A percentile compares a stretch with the other conserved stretches of the same genome.
These are phyloP conservation scores for Waltiozyma solani DNA, from an alignment of 1,139 yeast genomes.

Conservation along the genomic window DNA sequence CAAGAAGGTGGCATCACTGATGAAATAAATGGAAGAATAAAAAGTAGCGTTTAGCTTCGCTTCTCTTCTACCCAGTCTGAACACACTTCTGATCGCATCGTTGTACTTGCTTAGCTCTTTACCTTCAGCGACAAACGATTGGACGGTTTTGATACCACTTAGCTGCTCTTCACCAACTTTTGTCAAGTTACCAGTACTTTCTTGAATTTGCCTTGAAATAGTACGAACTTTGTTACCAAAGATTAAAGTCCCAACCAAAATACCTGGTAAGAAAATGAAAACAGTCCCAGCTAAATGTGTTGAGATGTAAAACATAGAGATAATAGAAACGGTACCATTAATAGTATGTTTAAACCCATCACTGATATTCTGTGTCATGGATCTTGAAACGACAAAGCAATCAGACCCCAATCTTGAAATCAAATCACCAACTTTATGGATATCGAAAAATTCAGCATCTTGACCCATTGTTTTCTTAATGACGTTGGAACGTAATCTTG, in stretches of 20 bases:
- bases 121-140: constrained; percentile 79
- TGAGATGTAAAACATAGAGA: constrained; percentile 88
- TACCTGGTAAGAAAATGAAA: constrained; percentile 74
- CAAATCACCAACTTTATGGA: constrained; percentile 88
- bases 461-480: constrained; percentile 73
- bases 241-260: constrained; percentile 59
- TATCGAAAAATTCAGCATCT: constrained; percentile 89
- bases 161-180: constrained; percentile 89
- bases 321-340: constrained; percentile 70
- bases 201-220: constrained; percentile 70
- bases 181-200: constrained; percentile 77
- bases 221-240: constrained; percentile 76
- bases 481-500: constrained; percentile 66
- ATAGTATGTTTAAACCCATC: constrained; percentile 82
- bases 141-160: constrained; percentile 79
- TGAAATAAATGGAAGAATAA: constrained; percentile 65
- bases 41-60: constrained; percentile 72
- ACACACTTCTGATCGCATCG: constrained; percentile 63
- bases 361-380: constrained; percentile 81
- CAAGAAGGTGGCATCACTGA: constrained; percentile 74
- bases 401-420: constrained; percentile 83
- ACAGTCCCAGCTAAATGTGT: constrained; percentile 69
- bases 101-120: constrained; percentile 55
- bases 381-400: constrained; percentile 80
- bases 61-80: constrained; percentile 65